Base-by-base conservation (phyloP, 2,329 filamentous ascomycete species). In the Metarhizium sp. region DNA sequence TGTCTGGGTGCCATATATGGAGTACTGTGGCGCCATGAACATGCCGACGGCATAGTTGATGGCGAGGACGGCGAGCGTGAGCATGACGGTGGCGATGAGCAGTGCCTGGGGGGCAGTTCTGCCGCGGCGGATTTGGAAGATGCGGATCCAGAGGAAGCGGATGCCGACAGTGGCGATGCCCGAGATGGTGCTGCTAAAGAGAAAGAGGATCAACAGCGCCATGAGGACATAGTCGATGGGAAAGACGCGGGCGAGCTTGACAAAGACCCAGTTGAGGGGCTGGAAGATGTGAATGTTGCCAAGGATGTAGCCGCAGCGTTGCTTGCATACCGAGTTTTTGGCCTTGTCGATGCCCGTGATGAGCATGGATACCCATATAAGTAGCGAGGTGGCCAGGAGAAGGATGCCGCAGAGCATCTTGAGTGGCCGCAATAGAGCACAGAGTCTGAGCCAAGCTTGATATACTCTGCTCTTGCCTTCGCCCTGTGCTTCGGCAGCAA, bases 301-400 rank as follows among this genome's bases (percentile, higher is more conserved):
- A 4, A 99, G 79, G 51, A 97, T 88, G 72, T 96, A 99, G 59
- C 94, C 94, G 68, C 94, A 99, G 63, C 84, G 85, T 57, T 85
- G 77, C 69, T 94, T 92, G 80, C 94, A 99, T 59, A 95, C 76
- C 3, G 92, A 96, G 75, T 97, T 96, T 70, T 88, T 92, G 40
- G 91, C 90, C 75, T 97, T 97, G 80, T 99, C 94, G 65, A 97
- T 91, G 61, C 85, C 88, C 0, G 92, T 97, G 67, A 97, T 88
- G 62, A 97, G 80, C 90, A 99, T 97, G 13, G 90, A 95, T 8
- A 87, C 80, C 80, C 90, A 95, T 61, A 95, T 80, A 46, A 95
- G 62, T 14, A 96, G 71, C 0, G 89, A 79, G 25, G 96, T 68
- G 2, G 90, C 61, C 36, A 96, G 78, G 2, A 97, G 74, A 0